Evolutionary conservation across 306 rosid species (phyloP).

Genomic region (Cicer arietinum): DNA sequence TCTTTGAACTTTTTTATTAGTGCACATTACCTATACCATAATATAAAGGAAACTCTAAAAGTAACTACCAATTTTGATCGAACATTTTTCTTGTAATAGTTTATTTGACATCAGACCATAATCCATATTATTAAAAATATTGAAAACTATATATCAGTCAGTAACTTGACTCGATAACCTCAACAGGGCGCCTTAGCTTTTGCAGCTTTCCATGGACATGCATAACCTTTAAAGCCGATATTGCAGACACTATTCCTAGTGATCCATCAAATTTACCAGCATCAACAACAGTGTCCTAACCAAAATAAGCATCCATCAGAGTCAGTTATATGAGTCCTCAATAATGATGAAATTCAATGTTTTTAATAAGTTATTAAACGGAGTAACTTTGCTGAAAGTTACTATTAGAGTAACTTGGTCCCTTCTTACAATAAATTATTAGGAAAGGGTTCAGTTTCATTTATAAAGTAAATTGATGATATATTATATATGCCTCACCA

Average conservation of each 20-base stretch:
- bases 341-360: no score
- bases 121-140: neutral
- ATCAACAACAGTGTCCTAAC: constrained; percentile 91
- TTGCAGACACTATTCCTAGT: constrained; percentile 80
- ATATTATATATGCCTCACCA: constrained; percentile 56
- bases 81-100: no score
- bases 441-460: constrained; percentile 31
- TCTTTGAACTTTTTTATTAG: neutral
- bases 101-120: no score
- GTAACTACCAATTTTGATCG: no score
- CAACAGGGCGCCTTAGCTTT: constrained; percentile 75
- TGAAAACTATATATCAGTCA: constrained; percentile 29
- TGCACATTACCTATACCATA: neutral
- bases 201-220: constrained; percentile 60
- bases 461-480: neutral
- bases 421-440: neutral
- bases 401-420: no score
- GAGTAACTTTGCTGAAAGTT: no score
- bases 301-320: constrained; percentile 34
- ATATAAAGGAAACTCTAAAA: no score
- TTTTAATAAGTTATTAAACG: no score
- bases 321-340: constrained; percentile 20
- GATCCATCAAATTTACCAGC: constrained; percentile 94
- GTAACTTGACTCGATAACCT: constrained; percentile 57
- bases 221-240: constrained; percentile 85